Percentiles rank a stretch among this genome's conserved stretches.
Evolutionary conservation across 192 early-diverging fungal species (phyloP).

Genomic region (Rhizophlyctis rosea): DNA sequence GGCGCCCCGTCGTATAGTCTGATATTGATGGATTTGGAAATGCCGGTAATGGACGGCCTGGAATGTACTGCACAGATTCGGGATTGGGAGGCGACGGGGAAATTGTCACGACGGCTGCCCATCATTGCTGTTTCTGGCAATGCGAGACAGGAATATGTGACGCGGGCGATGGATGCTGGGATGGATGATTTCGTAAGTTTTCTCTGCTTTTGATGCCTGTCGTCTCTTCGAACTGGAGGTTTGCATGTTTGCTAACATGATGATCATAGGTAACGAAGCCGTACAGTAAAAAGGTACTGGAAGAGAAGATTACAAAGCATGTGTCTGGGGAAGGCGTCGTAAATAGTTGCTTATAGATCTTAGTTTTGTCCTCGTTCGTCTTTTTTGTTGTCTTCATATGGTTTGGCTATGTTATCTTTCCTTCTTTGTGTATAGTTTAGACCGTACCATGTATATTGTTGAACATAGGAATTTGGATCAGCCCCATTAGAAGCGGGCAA

Average conservation of each 20-base stretch:
- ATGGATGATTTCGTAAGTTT: conserved; percentile 28
- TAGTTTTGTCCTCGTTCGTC: no score
- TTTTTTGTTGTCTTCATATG: no score
- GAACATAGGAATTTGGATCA: no score
- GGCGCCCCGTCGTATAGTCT: no score
- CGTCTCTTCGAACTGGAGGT: neutral
- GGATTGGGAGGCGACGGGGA: conserved; percentile 20
- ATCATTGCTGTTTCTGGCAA: conserved; percentile 62
- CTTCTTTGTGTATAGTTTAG: no score
- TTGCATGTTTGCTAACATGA: neutral
- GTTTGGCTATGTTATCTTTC: no score
- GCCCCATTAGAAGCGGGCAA: no score
- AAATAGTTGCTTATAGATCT: no score
- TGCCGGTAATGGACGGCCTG: conserved; percentile 41
- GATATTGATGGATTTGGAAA: conserved; percentile 52
- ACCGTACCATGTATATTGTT: no score
- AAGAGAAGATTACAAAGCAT: conserved; percentile 2
- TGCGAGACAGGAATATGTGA: conserved; percentile 45
- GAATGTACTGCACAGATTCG: conserved; percentile 52
- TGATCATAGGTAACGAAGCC: neutral
- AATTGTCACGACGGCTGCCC: conserved; percentile 28
- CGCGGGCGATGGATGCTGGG: conserved; percentile 40
- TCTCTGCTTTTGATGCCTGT: neutral
- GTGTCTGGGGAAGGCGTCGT: no score
- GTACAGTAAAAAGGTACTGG: conserved; percentile 8